Evolutionary conservation across 306 rosid genomes (phyloP).

Genomic region (Ochetophila trinervis): DNA sequence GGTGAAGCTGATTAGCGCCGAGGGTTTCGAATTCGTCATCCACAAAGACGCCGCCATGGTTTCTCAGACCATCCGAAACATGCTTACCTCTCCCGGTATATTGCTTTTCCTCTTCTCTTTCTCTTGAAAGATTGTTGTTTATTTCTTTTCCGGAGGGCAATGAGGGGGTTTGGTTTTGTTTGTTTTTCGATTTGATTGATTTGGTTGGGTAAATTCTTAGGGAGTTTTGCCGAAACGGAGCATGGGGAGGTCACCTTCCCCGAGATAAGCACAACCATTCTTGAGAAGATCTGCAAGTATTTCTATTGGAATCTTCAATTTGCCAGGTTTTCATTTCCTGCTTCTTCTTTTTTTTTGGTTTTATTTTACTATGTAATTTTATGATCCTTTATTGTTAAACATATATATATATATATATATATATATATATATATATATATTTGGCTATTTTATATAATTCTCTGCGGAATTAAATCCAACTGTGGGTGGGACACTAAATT

Average conservation of each 20-base stretch:
- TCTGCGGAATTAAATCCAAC: not conserved
- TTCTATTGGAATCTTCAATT: conserved; percentile 95
- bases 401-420: not conserved
- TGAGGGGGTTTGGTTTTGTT: conserved; percentile 21
- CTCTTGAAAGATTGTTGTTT: not conserved
- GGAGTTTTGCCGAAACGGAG: conserved; percentile 81
- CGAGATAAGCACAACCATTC: conserved; percentile 91
- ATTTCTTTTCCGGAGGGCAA: too few relatives aligned
- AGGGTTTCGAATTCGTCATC: conserved; percentile 89
- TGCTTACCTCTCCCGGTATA: conserved; percentile 96
- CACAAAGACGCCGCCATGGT: conserved; percentile 99
- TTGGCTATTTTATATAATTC: not conserved
- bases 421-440: not conserved
- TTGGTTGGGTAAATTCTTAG: conserved; percentile 25
- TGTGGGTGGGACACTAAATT: too few relatives aligned
- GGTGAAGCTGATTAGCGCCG: conserved; percentile 75
- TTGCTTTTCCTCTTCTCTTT: not conserved
- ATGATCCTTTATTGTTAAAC: not conserved
- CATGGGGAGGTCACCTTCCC: conserved; percentile 90
- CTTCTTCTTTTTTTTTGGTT: not conserved
- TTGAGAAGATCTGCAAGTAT: conserved; percentile 97
- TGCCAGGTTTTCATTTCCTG: conserved; percentile 52
- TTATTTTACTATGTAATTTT: not conserved
- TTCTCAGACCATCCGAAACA: conserved; percentile 93
- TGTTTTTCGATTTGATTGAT: not conserved